Evolutionary conservation across 2,329 filamentous ascomycete species (phyloP).

Genomic region (Dactylella cylindrospora): DNA sequence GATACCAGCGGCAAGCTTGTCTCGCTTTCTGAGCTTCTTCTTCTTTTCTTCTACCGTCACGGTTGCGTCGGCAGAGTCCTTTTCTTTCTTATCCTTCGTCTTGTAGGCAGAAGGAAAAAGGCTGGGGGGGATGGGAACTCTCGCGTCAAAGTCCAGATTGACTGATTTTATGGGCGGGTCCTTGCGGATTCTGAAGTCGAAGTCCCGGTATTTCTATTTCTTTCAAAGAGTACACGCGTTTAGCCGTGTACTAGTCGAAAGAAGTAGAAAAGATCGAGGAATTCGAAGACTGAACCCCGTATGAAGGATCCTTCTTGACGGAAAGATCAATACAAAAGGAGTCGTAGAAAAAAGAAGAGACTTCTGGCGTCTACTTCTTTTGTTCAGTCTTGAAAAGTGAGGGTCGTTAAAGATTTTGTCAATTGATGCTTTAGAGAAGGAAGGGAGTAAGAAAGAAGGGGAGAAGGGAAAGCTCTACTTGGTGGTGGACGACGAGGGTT

Average conservation of each 20-base stretch:
- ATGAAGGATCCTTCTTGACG: slow-evolving; percentile 43
- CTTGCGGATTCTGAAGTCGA: slow-evolving; percentile 44
- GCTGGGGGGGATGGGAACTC: slow-evolving; percentile 98
- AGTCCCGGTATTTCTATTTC: slow-evolving; percentile 44
- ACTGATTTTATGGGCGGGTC: slow-evolving; percentile 62
- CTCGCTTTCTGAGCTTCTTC: slow-evolving; percentile 85
- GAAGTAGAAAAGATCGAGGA: slow-evolving; percentile 42
- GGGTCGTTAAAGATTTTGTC: slow-evolving; percentile 21
- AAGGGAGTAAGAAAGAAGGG: slow-evolving; percentile 2
- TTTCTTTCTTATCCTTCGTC: slow-evolving; percentile 56
- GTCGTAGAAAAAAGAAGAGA: slow-evolving; percentile 44
- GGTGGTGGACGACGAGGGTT: slow-evolving; percentile 39
- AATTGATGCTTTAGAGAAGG: slow-evolving; percentile 20
- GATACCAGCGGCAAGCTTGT: slow-evolving; percentile 67
- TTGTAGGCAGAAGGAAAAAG: slow-evolving; percentile 99
- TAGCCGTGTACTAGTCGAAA: slow-evolving; percentile 44
- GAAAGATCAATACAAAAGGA: slow-evolving; percentile 43
- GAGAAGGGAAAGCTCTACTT: slow-evolving; percentile 9
- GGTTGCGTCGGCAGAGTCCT: slow-evolving; percentile 61
- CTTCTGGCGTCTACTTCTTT: slow-evolving; percentile 42
- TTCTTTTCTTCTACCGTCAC: slow-evolving; percentile 64
- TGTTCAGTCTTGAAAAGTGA: slow-evolving; percentile 34
- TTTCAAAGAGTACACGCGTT: slow-evolving; percentile 44
- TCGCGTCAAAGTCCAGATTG: slow-evolving; percentile 99
- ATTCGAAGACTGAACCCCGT: slow-evolving; percentile 45